Evolutionary conservation across 805 yeast species (phyloP).

Genomic region (Suhomyces pyralidae): DNA sequence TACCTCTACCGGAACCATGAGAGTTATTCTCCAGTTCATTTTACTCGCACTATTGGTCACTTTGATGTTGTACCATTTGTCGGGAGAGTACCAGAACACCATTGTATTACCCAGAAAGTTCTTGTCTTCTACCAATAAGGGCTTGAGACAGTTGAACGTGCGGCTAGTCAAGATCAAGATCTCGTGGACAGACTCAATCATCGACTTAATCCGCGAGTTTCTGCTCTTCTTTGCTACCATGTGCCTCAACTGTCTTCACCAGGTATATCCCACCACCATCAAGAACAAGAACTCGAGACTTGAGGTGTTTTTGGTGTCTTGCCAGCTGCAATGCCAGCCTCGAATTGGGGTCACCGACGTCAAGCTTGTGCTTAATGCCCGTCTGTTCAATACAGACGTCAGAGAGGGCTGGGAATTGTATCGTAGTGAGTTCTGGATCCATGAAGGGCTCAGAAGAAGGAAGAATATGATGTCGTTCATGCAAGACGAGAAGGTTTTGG

Average conservation of each 20-base stretch:
- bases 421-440: constrained; percentile 89
- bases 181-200: constrained; percentile 29
- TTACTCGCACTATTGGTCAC: constrained; percentile 65
- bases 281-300: constrained; percentile 30
- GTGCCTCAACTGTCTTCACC: constrained; percentile 31
- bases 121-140: constrained; percentile 80
- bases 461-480: constrained; percentile 32
- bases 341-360: constrained; percentile 71
- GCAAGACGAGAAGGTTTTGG: constrained; percentile 12
- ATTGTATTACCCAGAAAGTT: constrained; percentile 79
- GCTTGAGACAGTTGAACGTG: constrained; percentile 77
- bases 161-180: constrained; percentile 63
- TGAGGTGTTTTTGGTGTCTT: constrained; percentile 38
- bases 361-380: constrained; percentile 74
- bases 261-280: constrained; percentile 30
- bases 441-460: constrained; percentile 68
- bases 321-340: constrained; percentile 51
- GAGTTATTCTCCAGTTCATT: constrained; percentile 49
- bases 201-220: constrained; percentile 37
- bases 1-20: constrained; percentile 27
- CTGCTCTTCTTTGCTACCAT: constrained; percentile 28
- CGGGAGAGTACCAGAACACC: constrained; percentile 88
- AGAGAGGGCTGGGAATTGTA: constrained; percentile 95
- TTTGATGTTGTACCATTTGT: constrained; percentile 69
- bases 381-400: constrained; percentile 76